These are phyloP conservation scores for Taphrina pruni DNA, from an alignment of 1,139 yeast species.

Conservation along the genomic window DNA sequence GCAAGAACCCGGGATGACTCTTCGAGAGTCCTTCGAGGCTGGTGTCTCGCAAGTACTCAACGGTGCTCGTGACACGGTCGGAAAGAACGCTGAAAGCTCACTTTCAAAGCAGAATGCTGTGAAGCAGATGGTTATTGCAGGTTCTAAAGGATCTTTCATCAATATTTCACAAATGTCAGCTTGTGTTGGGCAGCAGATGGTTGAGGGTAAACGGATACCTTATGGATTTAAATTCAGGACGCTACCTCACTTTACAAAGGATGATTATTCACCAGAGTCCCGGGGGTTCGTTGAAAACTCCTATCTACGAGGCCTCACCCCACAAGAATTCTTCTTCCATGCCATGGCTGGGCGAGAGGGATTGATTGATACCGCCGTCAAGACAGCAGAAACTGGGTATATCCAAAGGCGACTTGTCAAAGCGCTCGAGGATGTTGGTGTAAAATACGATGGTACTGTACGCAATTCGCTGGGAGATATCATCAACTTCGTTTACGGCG, in stretches of 20 bases:
- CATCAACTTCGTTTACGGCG: constrained; percentile 96
- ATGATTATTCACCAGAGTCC: constrained; percentile 97
- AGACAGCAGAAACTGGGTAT: constrained; percentile 99
- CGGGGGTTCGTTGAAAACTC: constrained; percentile 98
- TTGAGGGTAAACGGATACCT: constrained; percentile 99
- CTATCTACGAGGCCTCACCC: constrained; percentile 94
- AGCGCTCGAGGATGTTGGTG: constrained; percentile 98
- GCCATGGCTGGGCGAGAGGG: constrained; percentile 99
- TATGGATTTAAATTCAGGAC: constrained; percentile 96
- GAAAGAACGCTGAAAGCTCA: constrained; percentile 96
- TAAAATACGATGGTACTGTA: constrained; percentile 97
- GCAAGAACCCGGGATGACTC: constrained; percentile 99
- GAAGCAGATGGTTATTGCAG: constrained; percentile 98
- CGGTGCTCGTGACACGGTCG: constrained; percentile 99
- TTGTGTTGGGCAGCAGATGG: constrained; percentile 99
- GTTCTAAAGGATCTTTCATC: constrained; percentile 98
- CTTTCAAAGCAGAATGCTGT: constrained; percentile 93
- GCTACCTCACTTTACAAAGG: constrained; percentile 96
- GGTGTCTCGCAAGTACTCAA: constrained; percentile 93
- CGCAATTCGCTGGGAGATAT: constrained; percentile 97
- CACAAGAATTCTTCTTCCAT: constrained; percentile 98
- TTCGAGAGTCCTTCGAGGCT: constrained; percentile 97
- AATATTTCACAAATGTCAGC: constrained; percentile 99
- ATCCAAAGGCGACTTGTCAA: constrained; percentile 98
- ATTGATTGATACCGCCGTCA: constrained; percentile 97